A percentile compares a stretch with the other conserved stretches of the same genome.
Conservation (phyloP, 1,284 basidiomycete genomes). For the Fomitopsis pinicola region DNA sequence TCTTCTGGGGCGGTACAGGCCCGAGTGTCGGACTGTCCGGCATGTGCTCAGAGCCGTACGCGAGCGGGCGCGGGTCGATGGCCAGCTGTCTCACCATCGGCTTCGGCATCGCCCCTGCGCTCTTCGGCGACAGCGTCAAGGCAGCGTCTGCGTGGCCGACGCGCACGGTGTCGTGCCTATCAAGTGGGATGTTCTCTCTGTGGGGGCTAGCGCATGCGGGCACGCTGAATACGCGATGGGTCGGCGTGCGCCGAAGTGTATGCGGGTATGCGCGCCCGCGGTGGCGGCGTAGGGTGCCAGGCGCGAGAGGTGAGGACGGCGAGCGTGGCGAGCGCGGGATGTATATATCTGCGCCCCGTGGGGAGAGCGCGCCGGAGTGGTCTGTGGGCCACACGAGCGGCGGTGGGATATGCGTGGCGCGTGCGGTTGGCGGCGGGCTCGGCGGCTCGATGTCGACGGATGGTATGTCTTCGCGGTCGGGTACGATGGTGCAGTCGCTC, state of each 20-base stretch:
- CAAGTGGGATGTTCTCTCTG: not conserved
- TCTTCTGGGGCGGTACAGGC: not conserved
- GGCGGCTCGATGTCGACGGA: not conserved
- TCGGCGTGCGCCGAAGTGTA: not conserved
- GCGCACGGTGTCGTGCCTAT: not conserved
- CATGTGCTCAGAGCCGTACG: not conserved
- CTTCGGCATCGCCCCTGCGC: not conserved
- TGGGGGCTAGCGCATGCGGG: not conserved
- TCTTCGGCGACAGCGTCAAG: not conserved
- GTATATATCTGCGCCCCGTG: not conserved
- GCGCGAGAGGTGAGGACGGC: not conserved
- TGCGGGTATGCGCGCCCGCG: not conserved
- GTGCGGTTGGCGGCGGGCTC: not conserved
- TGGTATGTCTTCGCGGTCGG: not conserved
- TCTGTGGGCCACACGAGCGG: not conserved
- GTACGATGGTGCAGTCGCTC: not conserved
- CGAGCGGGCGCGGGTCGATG: not conserved
- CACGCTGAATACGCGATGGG: conserved; percentile 6
- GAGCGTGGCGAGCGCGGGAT: not conserved
- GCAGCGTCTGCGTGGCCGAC: not conserved
- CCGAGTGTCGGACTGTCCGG: not conserved
- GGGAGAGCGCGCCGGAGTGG: not conserved
- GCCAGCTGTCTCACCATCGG: not conserved
- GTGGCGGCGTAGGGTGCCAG: not conserved
- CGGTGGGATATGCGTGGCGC: not conserved